Percentiles rank a stretch among this genome's conserved stretches.
Conservation (phyloP, 768 basidiomycete genomes). For the Leccinum variicolor region DNA sequence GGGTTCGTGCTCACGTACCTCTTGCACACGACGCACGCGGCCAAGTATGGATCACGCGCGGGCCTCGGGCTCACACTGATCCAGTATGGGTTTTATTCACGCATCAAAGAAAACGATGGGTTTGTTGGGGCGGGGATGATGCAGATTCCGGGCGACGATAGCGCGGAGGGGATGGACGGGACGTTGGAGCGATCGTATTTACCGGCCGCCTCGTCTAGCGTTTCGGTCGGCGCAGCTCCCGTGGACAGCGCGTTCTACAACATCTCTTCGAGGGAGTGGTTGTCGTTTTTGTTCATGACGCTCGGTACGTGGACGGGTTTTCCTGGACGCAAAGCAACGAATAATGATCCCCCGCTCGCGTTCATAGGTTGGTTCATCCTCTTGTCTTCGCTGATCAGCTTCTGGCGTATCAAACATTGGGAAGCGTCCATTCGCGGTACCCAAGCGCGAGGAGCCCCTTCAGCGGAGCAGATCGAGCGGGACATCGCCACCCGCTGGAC, state of each 20-base stretch:
- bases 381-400: constrained; percentile 77
- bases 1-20: constrained; percentile 92
- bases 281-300: constrained; percentile 90
- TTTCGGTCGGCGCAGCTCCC: constrained; percentile 10
- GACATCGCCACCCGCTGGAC: constrained; percentile 51
- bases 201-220: constrained; percentile 17
- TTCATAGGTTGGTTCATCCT: constrained; percentile 86
- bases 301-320: constrained; percentile 46
- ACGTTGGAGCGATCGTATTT: constrained; percentile 20
- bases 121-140: constrained; percentile 16
- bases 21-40: constrained; percentile 88
- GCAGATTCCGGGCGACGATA: constrained; percentile 18
- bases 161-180: constrained; percentile 9
- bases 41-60: constrained; percentile 89
- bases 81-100: constrained; percentile 83
- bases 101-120: constrained; percentile 31
- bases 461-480: constrained; percentile 45
- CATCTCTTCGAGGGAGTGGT: constrained; percentile 73
- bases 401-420: constrained; percentile 84
- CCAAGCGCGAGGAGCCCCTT: constrained; percentile 20
- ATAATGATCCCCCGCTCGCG: background rate
- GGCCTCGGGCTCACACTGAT: constrained; percentile 95
- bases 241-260: constrained; percentile 23
- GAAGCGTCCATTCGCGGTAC: constrained; percentile 62
- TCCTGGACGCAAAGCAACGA: background rate